Conservation (phyloP, 148 eudicot genomes). For the Vaccinium darrowii region DNA sequence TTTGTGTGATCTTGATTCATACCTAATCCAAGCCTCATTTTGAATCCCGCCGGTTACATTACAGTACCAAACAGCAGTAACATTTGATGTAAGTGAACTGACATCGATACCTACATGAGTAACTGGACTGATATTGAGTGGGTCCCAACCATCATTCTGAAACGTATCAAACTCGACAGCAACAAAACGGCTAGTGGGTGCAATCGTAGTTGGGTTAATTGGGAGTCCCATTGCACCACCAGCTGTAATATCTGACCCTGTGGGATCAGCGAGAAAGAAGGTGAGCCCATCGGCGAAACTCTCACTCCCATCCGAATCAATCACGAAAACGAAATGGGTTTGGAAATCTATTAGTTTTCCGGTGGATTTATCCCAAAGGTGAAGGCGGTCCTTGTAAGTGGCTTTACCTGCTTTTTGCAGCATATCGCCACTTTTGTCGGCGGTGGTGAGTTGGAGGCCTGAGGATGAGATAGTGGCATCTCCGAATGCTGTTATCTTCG, state of each 20-base stretch:
- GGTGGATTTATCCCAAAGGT: slow-evolving; percentile 26
- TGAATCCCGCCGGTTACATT: not conserved
- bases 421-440: not conserved
- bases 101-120: slow-evolving; percentile 25
- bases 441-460: slow-evolving; percentile 6
- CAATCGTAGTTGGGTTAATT: not conserved
- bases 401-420: slow-evolving; percentile 14
- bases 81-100: slow-evolving; percentile 12
- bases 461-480: slow-evolving; percentile 7
- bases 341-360: too few species aligned
- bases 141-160: not conserved
- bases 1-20: not conserved
- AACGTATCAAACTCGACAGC: slow-evolving; percentile 22
- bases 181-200: slow-evolving; percentile 7
- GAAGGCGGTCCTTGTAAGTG: slow-evolving; percentile 19
- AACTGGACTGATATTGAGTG: not conserved
- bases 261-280: not conserved
- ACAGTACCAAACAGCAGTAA: not conserved
- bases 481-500: not conserved
- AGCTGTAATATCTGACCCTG: not conserved
- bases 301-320: too few species aligned
- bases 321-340: too few species aligned
- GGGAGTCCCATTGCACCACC: not conserved
- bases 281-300: too few species aligned
- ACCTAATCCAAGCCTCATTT: slow-evolving; percentile 21